phyloP scores from a whole-genome alignment of 306 rosid species.

The Potentilla sterilis region DNA sequence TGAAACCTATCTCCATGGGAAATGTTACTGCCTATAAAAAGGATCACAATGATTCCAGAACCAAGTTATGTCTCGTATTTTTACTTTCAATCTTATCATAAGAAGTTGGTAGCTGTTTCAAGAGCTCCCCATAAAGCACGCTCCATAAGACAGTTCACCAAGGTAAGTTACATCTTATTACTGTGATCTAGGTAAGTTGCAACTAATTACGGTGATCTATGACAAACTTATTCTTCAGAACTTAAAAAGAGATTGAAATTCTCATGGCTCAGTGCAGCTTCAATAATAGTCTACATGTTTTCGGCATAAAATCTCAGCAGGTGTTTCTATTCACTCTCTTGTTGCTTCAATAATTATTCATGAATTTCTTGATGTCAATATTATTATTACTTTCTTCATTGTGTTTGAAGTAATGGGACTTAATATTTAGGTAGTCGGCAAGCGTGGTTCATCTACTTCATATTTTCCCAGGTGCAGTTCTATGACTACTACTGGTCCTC shows the following conservation, averaged over 20 bases:
- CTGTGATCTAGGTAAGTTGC: background rate
- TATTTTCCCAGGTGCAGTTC: background rate
- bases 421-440: slow-evolving; percentile 6
- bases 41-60: background rate
- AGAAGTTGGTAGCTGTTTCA: background rate
- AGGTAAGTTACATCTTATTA: background rate
- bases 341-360: background rate
- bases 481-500: background rate
- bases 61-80: too few relatives aligned
- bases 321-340: background rate
- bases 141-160: too few relatives aligned
- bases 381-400: background rate
- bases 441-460: slow-evolving; percentile 6
- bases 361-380: background rate
- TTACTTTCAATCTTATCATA: too few relatives aligned
- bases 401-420: background rate
- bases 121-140: slow-evolving; percentile 9
- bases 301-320: slow-evolving; percentile 8
- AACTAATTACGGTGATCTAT: background rate
- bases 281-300: background rate
- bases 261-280: background rate
- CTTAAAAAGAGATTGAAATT: background rate
- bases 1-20: background rate
- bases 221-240: background rate
- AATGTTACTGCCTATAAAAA: background rate